Percentiles rank a stretch among this genome's conserved stretches.
Conservation (phyloP, 257 asterid species). For the Datura wrightii region DNA sequence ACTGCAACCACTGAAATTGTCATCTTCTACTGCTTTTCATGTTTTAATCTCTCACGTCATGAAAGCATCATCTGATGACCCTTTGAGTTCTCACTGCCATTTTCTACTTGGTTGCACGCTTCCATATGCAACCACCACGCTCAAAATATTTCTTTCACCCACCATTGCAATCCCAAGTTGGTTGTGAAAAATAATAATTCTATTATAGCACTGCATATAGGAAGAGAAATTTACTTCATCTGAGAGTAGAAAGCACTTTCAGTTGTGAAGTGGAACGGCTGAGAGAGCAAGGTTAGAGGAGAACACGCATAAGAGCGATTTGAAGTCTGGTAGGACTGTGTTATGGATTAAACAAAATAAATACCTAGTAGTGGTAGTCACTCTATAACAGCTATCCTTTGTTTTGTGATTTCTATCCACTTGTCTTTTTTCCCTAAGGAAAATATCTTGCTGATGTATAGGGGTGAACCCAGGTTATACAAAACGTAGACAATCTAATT, state of each 20-base stretch:
- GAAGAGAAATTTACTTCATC: background rate
- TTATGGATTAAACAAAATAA: constrained; percentile 13
- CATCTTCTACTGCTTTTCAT: constrained; percentile 24
- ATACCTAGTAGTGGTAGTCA: constrained; percentile 4
- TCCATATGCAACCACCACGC: constrained; percentile 14
- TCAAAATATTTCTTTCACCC: constrained; percentile 23
- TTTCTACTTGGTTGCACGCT: constrained; percentile 4
- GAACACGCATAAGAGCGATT: background rate
- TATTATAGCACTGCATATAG: background rate
- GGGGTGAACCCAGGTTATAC: background rate
- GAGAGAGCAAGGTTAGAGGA: constrained; percentile 6
- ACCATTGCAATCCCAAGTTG: constrained; percentile 5
- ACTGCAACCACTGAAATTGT: constrained; percentile 8
- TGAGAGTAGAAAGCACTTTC: background rate
- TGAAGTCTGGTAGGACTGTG: background rate
- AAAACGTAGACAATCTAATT: background rate
- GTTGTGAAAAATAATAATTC: background rate
- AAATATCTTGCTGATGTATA: background rate
- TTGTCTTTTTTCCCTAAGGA: background rate
- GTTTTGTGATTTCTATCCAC: background rate
- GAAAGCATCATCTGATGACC: constrained; percentile 3
- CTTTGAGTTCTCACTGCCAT: background rate
- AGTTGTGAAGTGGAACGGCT: background rate
- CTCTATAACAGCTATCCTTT: background rate
- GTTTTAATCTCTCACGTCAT: constrained; percentile 9